Conservation (phyloP, 805 yeast species). For the Nematodospora valgi region DNA sequence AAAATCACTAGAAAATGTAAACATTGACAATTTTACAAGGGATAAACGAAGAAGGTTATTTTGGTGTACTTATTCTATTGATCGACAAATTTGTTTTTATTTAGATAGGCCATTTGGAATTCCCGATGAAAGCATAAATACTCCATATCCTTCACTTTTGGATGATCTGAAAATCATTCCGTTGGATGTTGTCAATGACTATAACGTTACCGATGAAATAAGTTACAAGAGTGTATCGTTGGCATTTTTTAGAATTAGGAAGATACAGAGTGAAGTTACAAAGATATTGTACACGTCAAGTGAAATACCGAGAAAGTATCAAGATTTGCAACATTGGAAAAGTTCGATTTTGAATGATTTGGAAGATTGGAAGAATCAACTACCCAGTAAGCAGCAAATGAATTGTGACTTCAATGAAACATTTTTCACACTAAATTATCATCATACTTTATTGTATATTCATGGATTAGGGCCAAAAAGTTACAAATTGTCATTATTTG, state of each 20-base stretch:
- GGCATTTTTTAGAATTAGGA: constrained; percentile 65
- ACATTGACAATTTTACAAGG: constrained; percentile 49
- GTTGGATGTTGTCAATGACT: constrained; percentile 33
- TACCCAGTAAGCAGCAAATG: constrained; percentile 55
- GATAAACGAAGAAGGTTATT: constrained; percentile 76
- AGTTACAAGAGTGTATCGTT: constrained; percentile 68
- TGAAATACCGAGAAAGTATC: constrained; percentile 64
- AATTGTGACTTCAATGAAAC: constrained; percentile 72
- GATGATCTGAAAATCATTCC: constrained; percentile 66
- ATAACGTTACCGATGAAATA: constrained; percentile 39
- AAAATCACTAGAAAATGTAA: constrained; percentile 17
- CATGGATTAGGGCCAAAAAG: constrained; percentile 78
- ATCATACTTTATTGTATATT: constrained; percentile 67
- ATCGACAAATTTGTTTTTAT: constrained; percentile 81
- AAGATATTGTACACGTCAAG: constrained; percentile 66
- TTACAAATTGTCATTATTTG: constrained; percentile 49
- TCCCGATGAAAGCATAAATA: constrained; percentile 74
- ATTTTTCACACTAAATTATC: constrained; percentile 71
- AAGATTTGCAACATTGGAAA: constrained; percentile 61
- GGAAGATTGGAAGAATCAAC: constrained; percentile 62
- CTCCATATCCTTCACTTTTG: constrained; percentile 65
- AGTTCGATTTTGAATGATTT: constrained; percentile 46
- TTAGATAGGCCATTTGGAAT: constrained; percentile 86
- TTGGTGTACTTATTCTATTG: constrained; percentile 88
- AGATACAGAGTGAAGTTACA: constrained; percentile 75